These are phyloP conservation scores for Epichloe elymi DNA, from an alignment of 2,329 filamentous ascomycete genomes.

Conservation along the genomic window DNA sequence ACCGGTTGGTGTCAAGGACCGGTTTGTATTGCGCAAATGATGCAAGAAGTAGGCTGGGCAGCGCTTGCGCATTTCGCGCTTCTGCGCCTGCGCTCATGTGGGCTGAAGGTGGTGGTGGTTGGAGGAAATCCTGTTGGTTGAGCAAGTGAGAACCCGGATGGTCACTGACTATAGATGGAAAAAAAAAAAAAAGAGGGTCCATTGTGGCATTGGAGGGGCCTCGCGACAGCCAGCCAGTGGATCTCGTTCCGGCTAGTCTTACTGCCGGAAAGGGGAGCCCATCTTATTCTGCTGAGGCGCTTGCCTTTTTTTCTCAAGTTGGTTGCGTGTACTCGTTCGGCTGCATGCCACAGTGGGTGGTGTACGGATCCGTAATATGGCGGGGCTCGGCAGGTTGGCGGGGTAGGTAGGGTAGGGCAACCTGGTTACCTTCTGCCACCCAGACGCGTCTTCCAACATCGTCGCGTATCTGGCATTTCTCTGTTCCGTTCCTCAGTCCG, in stretches of 20 bases:
- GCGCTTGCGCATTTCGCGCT: background rate
- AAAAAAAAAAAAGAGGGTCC: background rate
- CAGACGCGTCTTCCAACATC: background rate
- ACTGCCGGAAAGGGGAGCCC: background rate
- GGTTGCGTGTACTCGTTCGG: no score
- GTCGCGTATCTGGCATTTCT: background rate
- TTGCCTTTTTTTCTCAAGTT: background rate
- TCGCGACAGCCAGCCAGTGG: background rate
- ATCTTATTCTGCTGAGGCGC: background rate
- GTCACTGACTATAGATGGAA: background rate
- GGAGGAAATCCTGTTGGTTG: background rate
- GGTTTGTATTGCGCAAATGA: no score
- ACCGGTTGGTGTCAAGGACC: no score
- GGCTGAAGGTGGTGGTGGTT: background rate
- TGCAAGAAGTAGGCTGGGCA: background rate
- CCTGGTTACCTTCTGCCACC: background rate
- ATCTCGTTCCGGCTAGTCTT: background rate
- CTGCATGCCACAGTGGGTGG: no score
- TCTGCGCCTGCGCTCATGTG: conserved; percentile 1
- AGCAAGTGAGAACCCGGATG: conserved; percentile 14
- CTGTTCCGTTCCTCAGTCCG: no score
- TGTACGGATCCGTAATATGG: no score
- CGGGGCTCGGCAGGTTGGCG: background rate
- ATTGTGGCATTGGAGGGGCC: background rate
- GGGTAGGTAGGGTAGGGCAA: background rate